These are phyloP conservation scores for Beta corolliflora DNA, from an alignment of 179 eudicot species.

Conservation along the genomic window DNA sequence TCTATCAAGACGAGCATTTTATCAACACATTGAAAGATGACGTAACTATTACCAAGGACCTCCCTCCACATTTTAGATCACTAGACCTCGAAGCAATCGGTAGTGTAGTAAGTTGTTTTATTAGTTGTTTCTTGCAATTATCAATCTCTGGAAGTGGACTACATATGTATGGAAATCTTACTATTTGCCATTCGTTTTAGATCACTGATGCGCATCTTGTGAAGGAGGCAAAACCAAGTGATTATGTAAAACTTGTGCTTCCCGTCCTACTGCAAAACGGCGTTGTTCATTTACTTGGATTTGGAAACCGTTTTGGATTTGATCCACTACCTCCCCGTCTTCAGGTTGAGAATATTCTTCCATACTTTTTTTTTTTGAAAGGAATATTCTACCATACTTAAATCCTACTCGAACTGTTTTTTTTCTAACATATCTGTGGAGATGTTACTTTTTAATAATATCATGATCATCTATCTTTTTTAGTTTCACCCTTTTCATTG, in stretches of 20 bases:
- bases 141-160: background rate
- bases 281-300: conserved; percentile 88
- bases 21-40: conserved; percentile 60
- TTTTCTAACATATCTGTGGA: background rate
- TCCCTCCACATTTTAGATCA: conserved; percentile 65
- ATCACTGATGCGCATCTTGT: conserved; percentile 84
- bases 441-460: conserved; percentile 1
- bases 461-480: background rate
- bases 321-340: conserved; percentile 77
- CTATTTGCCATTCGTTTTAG: conserved; percentile 39
- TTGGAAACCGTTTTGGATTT: conserved; percentile 89
- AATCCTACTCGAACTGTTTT: background rate
- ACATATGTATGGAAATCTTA: background rate
- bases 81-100: conserved; percentile 80
- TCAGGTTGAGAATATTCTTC: conserved; percentile 53
- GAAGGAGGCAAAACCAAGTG: conserved; percentile 78
- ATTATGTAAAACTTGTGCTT: conserved; percentile 59
- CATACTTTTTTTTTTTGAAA: background rate
- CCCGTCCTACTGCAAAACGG: conserved; percentile 67
- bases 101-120: conserved; percentile 61
- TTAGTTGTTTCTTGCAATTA: background rate
- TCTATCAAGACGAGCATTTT: conserved; percentile 85
- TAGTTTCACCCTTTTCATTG: background rate
- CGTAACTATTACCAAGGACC: conserved; percentile 68
- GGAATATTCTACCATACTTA: background rate